These are phyloP conservation scores for Epichloe aotearoae DNA, from an alignment of 2,329 filamentous ascomycete genomes.

Conservation along the genomic window DNA sequence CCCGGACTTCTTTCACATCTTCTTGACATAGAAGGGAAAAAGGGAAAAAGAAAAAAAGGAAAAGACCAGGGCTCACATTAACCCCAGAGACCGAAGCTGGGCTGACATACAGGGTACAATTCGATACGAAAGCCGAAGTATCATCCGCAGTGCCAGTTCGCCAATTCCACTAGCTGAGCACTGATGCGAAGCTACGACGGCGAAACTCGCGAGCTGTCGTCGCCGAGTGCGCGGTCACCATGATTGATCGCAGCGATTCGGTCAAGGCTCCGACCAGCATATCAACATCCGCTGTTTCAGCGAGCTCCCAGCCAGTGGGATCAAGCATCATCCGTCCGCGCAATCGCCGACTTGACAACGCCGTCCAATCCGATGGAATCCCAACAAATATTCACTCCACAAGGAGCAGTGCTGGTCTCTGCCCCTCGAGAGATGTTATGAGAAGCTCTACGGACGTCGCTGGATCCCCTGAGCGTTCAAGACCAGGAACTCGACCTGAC, in stretches of 20 bases:
- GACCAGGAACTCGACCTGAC: slow-evolving; percentile 12
- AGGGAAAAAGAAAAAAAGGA: too few species aligned
- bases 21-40: too few species aligned
- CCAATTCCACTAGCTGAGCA: slow-evolving; percentile 4
- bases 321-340: slow-evolving; percentile 32
- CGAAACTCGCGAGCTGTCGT: slow-evolving; percentile 15
- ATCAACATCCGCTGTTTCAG: slow-evolving; percentile 32
- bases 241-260: slow-evolving; percentile 21
- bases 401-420: neutral
- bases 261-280: slow-evolving; percentile 22
- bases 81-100: neutral
- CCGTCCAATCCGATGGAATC: slow-evolving; percentile 16
- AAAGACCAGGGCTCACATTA: too few species aligned
- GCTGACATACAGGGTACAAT: neutral
- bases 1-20: too few species aligned
- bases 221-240: slow-evolving; percentile 22
- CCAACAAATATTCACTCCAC: slow-evolving; percentile 1
- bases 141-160: neutral
- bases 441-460: neutral
- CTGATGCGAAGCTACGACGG: slow-evolving; percentile 20
- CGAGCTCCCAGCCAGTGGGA: slow-evolving; percentile 28
- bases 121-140: neutral
- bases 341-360: slow-evolving; percentile 31
- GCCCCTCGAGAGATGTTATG: neutral
- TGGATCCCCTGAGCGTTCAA: neutral